A percentile compares a stretch with the other conserved stretches of the same genome.
Conservation (phyloP, 306 rosid genomes). For the Luffa acutangula region DNA sequence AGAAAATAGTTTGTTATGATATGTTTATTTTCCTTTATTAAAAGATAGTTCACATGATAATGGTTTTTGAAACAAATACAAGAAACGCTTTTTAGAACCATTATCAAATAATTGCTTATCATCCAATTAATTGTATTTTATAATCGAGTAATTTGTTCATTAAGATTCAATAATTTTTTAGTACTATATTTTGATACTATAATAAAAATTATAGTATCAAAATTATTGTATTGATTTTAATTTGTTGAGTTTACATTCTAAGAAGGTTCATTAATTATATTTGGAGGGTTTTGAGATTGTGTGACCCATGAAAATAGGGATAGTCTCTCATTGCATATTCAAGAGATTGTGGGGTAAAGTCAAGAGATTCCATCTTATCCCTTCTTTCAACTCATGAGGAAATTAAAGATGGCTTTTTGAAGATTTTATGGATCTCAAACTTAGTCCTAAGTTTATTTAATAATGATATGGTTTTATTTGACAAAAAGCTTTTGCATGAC, state of each 20-base stretch:
- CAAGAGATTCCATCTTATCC: constrained; percentile 51
- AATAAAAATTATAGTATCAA: too few relatives aligned
- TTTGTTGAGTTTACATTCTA: not conserved
- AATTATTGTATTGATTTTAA: not conserved
- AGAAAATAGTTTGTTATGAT: too few relatives aligned
- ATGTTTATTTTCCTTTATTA: too few relatives aligned
- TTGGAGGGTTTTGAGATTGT: not conserved
- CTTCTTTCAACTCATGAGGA: constrained; percentile 14
- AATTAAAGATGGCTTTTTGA: not conserved
- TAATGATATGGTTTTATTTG: not conserved
- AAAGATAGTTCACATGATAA: too few relatives aligned
- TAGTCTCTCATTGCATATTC: not conserved
- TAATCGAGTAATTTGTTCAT: too few relatives aligned
- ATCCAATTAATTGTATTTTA: not conserved
- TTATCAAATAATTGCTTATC: not conserved
- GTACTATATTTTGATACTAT: not conserved
- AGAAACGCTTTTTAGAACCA: not conserved
- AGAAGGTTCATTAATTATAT: not conserved
- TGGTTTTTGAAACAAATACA: not conserved
- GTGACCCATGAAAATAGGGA: constrained; percentile 38
- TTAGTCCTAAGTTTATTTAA: not conserved
- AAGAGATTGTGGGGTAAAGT: constrained; percentile 13
- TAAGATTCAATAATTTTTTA: not conserved
- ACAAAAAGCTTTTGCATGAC: not conserved
- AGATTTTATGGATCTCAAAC: constrained; percentile 15